A percentile compares a stretch with the other conserved stretches of the same genome.
These are phyloP conservation scores for Blastocladiella emersonii DNA, from an alignment of 371 early-diverging fungal genomes.

Conservation along the genomic window DNA sequence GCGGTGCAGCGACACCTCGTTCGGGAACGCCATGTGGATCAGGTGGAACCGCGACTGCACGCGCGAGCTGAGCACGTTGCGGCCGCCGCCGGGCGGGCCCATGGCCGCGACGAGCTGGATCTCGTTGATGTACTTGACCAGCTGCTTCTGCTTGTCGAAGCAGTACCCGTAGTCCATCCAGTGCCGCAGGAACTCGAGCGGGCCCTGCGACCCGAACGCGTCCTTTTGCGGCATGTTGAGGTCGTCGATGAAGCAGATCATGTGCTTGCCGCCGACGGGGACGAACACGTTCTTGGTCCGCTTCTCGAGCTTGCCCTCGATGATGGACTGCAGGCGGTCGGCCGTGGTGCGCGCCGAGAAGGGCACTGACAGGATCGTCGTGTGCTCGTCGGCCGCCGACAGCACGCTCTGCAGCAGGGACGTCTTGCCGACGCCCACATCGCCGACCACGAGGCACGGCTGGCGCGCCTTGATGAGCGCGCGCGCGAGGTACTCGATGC, in stretches of 20 bases:
- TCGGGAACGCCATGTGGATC: slow-evolving; percentile 35
- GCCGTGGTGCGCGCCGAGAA: slow-evolving; percentile 14
- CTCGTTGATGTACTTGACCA: slow-evolving; percentile 31
- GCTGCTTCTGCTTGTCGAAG: slow-evolving; percentile 37
- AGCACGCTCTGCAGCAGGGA: slow-evolving; percentile 29
- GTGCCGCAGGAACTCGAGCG: slow-evolving; percentile 35
- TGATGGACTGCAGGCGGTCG: slow-evolving; percentile 21
- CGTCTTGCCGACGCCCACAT: slow-evolving; percentile 35
- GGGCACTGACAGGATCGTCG: slow-evolving; percentile 7
- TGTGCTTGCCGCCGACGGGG: slow-evolving; percentile 30
- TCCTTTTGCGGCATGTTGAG: slow-evolving; percentile 40
- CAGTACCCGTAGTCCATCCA: slow-evolving; percentile 38
- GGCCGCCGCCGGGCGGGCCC: slow-evolving; percentile 40
- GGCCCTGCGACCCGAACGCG: slow-evolving; percentile 38
- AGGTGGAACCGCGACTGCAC: slow-evolving; percentile 33
- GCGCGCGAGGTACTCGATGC: slow-evolving; percentile 30
- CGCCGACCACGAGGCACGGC: slow-evolving; percentile 33
- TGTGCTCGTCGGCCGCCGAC: slow-evolving; percentile 14
- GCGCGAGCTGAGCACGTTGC: slow-evolving; percentile 26
- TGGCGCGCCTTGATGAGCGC: slow-evolving; percentile 21
- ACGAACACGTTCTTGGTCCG: slow-evolving; percentile 35
- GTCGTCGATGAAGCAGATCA: slow-evolving; percentile 35
- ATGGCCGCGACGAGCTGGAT: slow-evolving; percentile 31
- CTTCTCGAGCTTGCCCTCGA: slow-evolving; percentile 31
- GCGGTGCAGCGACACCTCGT: slow-evolving; percentile 21